These are phyloP conservation scores for Tylopilus subfusipes DNA, from an alignment of 768 basidiomycete genomes.

Conservation along the genomic window DNA sequence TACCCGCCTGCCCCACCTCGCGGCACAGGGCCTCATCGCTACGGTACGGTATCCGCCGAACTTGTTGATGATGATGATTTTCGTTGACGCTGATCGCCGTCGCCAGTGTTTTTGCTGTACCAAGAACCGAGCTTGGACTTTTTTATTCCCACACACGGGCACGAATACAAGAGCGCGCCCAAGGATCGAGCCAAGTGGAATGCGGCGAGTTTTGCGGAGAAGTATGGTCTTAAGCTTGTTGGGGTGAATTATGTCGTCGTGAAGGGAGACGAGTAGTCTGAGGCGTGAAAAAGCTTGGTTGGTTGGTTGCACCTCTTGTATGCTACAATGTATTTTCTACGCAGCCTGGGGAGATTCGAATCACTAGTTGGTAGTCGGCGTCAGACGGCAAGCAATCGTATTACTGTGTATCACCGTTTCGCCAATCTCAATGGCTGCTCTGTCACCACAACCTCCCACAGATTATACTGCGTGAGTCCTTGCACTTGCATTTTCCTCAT, in stretches of 20 bases:
- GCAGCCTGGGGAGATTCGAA: no score
- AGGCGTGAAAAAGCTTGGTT: no score
- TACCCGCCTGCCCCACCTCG: constrained; percentile 53
- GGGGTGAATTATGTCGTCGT: constrained; percentile 58
- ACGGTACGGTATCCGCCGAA: constrained; percentile 39
- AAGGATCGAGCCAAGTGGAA: constrained; percentile 54
- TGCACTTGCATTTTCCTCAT: not conserved
- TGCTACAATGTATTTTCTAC: no score
- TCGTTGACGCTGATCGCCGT: not conserved
- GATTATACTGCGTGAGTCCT: not conserved
- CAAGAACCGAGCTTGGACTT: constrained; percentile 49
- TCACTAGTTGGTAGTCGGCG: no score
- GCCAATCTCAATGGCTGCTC: no score
- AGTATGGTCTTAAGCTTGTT: constrained; percentile 51
- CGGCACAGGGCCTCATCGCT: constrained; percentile 54
- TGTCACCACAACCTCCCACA: no score
- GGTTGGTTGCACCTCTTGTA: no score
- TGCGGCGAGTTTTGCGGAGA: constrained; percentile 48
- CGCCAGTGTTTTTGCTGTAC: constrained; percentile 54
- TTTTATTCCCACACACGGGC: constrained; percentile 40
- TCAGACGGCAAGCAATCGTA: no score
- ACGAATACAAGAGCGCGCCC: constrained; percentile 43
- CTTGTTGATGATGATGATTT: not conserved
- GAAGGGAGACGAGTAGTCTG: constrained; percentile 16
- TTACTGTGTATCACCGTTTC: no score